Percentiles rank a stretch among this genome's conserved stretches.
Evolutionary conservation across 2,329 filamentous ascomycete species (phyloP).

Genomic region (Hypoxylon rubiginosum): DNA sequence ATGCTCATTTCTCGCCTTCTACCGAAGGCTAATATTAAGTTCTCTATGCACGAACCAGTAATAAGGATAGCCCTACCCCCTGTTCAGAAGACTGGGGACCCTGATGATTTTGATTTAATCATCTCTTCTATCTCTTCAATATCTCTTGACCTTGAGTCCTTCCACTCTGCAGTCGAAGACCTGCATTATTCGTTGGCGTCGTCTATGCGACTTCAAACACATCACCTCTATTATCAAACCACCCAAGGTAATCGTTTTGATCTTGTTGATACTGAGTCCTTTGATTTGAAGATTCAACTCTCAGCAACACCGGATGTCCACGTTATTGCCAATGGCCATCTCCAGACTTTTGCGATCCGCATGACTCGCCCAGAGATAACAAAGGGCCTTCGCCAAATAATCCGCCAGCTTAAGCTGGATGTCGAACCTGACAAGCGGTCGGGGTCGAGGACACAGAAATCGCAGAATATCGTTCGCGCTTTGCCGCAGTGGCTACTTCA

Average conservation of each 20-base stretch:
- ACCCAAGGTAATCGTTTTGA: constrained; percentile 86
- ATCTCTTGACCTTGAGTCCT: constrained; percentile 92
- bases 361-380: constrained; percentile 94
- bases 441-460: constrained; percentile 62
- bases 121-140: constrained; percentile 96
- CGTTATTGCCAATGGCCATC: constrained; percentile 81
- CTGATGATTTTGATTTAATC: constrained; percentile 92
- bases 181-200: constrained; percentile 89
- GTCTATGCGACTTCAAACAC: constrained; percentile 84
- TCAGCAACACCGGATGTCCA: constrained; percentile 88
- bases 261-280: constrained; percentile 85
- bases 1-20: constrained; percentile 88
- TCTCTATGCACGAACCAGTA: constrained; percentile 97
- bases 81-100: constrained; percentile 72
- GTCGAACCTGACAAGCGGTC: constrained; percentile 73
- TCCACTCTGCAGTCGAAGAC: constrained; percentile 87
- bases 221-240: constrained; percentile 95
- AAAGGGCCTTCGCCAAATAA: constrained; percentile 90
- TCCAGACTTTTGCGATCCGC: constrained; percentile 90
- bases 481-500: constrained; percentile 88
- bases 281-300: constrained; percentile 88
- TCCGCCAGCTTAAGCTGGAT: constrained; percentile 82
- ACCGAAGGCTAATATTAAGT: constrained; percentile 93
- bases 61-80: constrained; percentile 89
- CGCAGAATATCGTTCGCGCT: constrained; percentile 79